Evolutionary conservation across 2,329 filamentous ascomycete species (phyloP), one percentile per base, ranked within the genome.

Genomic region (Epichloe festucae): DNA sequence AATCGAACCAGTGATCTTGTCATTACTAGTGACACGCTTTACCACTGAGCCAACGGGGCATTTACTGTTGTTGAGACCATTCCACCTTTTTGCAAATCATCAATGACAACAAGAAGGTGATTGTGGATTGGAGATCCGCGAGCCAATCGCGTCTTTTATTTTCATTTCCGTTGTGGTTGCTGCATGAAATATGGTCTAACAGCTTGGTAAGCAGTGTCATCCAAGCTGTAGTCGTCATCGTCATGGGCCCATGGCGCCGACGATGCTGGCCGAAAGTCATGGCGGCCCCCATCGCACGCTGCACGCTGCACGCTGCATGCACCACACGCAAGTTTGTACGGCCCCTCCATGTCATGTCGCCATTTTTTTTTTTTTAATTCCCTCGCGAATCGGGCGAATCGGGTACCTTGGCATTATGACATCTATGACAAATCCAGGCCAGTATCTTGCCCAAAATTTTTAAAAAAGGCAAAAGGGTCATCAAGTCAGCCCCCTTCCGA

Each of bases 1-100:
- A 63, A 63, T 64, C 62, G 62, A 64, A 64, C 62, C 59, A 58
- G 57, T 60, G 62, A 64, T 62, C 62, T 65, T 63, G 57, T 63
- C 62, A 65, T 62, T 64, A 64, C 62, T 65, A 65, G 62, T 65
- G 62, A 65, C 57, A 64, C 62, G 62, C 62, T 64, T 59, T 65
- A 65, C 62, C 62, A 64, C 62, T 65, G 55, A 65, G 62, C 62
- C 62, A 65, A 63, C 57, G 59, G 56, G 60, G 62, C 59, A 44
- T 50, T 3, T 48, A n/a, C 31, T 49, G 48, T 19, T 42, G 1
- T 3, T 44, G 11, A 2, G 0, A 2, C 11, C 10, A 0, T 0
- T 0, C 14, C 5, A 0, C 36, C 41, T 42, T 48, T 48, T 44
- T 12, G 23, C 15, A 0, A 1, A 19, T 6, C 21, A 42, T 35